Evolutionary conservation across 1,284 basidiomycete species (phyloP).

Genomic region (Pisolithus thermaeus): DNA sequence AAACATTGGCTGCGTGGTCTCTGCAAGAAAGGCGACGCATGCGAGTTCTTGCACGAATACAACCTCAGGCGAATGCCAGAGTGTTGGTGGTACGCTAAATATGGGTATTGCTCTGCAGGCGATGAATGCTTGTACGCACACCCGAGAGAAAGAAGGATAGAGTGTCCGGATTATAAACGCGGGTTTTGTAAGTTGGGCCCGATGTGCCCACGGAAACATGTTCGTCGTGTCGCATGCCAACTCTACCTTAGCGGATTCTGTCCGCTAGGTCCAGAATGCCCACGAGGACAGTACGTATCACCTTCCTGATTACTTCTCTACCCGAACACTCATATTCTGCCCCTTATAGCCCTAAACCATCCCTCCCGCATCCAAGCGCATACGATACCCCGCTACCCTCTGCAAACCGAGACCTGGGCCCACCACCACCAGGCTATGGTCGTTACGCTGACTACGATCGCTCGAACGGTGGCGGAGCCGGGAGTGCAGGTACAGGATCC

Average conservation of each 20-base stretch:
- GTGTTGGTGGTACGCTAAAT: conserved; percentile 98
- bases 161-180: conserved; percentile 93
- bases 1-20: conserved; percentile 99
- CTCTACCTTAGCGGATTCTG: conserved; percentile 93
- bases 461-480: conserved; percentile 32
- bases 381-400: conserved; percentile 78
- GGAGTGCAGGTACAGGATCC: conserved; percentile 9
- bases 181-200: conserved; percentile 95
- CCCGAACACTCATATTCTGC: background rate
- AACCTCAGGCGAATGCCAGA: conserved; percentile 98
- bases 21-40: conserved; percentile 97
- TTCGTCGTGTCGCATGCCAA: conserved; percentile 87
- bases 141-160: conserved; percentile 88
- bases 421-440: conserved; percentile 89
- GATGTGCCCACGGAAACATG: conserved; percentile 87
- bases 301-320: conserved; percentile 5
- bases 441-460: conserved; percentile 80
- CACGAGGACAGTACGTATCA: conserved; percentile 80
- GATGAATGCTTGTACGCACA: conserved; percentile 99
- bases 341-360: conserved; percentile 61
- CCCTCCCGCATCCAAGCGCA: conserved; percentile 62
- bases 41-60: conserved; percentile 99
- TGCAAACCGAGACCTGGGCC: conserved; percentile 74
- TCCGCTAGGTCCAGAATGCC: conserved; percentile 88
- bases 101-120: conserved; percentile 96